phyloP scores from a whole-genome alignment of 2,329 filamentous ascomycete genomes.

The Colletotrichum sp. region DNA sequence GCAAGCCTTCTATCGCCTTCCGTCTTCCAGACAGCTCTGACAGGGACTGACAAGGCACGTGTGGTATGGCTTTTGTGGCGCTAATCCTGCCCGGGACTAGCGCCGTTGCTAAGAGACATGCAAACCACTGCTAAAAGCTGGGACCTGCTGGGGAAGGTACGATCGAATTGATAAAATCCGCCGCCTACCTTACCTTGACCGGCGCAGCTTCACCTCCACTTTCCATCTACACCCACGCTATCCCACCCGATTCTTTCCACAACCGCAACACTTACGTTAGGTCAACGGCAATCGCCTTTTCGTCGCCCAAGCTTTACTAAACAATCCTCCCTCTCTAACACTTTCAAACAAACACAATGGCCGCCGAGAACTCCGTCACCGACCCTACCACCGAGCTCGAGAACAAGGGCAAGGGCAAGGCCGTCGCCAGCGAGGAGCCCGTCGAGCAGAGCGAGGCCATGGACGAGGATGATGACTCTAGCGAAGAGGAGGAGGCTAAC shows the following conservation, averaged over 20 bases:
- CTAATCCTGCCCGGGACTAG: not conserved
- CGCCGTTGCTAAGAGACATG: constrained; percentile 6
- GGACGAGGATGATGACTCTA: constrained; percentile 79
- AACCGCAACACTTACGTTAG: not conserved
- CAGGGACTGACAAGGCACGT: constrained; percentile 3
- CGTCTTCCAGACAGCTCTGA: not conserved
- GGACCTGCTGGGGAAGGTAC: constrained; percentile 18
- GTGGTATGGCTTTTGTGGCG: not conserved
- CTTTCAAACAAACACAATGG: constrained; percentile 43
- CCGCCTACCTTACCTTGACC: not conserved
- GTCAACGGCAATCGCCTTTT: not conserved
- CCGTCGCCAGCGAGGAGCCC: constrained; percentile 55
- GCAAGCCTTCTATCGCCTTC: not conserved
- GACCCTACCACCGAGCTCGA: constrained; percentile 54
- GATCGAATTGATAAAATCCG: constrained; percentile 19
- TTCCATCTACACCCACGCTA: constrained; percentile 10
- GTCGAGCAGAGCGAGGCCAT: constrained; percentile 66
- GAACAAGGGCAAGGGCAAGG: constrained; percentile 91
- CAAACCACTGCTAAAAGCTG: constrained; percentile 15
- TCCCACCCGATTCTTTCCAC: not conserved
- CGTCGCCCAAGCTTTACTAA: not conserved
- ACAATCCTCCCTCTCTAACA: constrained; percentile 17
- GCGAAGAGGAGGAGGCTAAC: constrained; percentile 67
- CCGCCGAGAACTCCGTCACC: constrained; percentile 54
- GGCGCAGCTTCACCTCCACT: constrained; percentile 8